Evolutionary conservation across 768 basidiomycete species (phyloP), one percentile per base, ranked within the genome.

Genomic region (Lactarius tabidus): DNA sequence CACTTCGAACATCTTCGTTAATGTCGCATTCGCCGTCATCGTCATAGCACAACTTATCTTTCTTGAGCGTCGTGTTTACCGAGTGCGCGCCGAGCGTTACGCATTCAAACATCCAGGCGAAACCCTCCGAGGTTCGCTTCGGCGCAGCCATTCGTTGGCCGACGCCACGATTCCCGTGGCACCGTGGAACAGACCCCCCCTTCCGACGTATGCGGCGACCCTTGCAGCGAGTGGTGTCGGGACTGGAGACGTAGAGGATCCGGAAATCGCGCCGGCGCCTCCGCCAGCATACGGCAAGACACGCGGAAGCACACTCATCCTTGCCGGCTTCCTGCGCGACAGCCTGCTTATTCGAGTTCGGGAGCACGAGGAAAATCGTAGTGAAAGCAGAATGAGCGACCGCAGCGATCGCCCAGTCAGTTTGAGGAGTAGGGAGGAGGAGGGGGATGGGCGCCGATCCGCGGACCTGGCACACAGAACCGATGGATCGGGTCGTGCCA

Each of bases 211-310:
- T 70, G 87, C 86, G 5, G 85, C 87, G 23, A 83, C 85, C 2
- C 77, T 91, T n/a, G 82, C 84, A 9, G 81, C 87, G 67, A 85
- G 83, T 72, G 88, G 88, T 17, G 80, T 78, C 17, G 87, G 86
- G 39, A 90, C 89, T 5, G 89, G 88, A 48, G 89, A 90, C 73
- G 88, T 88, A 31, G 89, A 90, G 69, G 88, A 89, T 72, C 78
- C 84, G 71, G 72, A 82, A 41, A 90, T 89, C 63, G 88, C 87
- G 3, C 80, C 78, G 23, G 80, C 85, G 5, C 88, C 89, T 1
- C 89, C 89, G 8, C 89, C 89, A 12, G 86, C 87, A n/a, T 90
- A 90, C 72, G 89, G 89, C 28, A 81, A 88, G 69, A 88, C 86
- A 23, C 81, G 88, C 56, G 88, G 87, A 39, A 88, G 86, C 75